Evolutionary conservation across 1,284 basidiomycete genomes (phyloP), one percentile per base, ranked within the genome.

Genomic region (Ustilago lituana): DNA sequence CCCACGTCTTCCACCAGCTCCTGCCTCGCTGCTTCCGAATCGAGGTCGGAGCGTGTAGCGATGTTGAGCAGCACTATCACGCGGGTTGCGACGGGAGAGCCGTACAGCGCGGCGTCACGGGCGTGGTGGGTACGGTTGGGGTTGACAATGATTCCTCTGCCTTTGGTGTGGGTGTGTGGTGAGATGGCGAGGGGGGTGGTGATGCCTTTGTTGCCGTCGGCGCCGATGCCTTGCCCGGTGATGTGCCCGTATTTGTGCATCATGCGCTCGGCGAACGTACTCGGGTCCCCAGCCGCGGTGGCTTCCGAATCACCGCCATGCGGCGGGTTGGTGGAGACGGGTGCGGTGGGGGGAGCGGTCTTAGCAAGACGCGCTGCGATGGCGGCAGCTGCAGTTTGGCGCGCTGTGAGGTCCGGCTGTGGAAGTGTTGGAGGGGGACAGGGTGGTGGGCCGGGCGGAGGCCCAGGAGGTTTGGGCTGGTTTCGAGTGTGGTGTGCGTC

Each of bases 191-290:
- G 53, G 3, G 79, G 78, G 5, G 50, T 35, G 4, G 54, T 2
- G 15, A 79, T 77, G 8, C 78, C 79, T 23, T 70, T 66, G 41
- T 68, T 74, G 1, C 74, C 72, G 12, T 71, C 68, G 0, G 76
- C 65, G n/a, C 79, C 79, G 5, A 81, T 44, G 9, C 77, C 79
- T 45, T 64, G 53, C 9, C 79, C 78, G 19, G 71, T 33, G n/a
- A 55, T 48, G 57, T 76, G 73, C 24, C 79, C 79, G 37, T 74
- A 62, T 49, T 58, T 45, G 0, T 50, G 37, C 78, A 81, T 77
- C 11, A 80, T 56, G 3, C 78, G 71, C 11, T 46, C 39, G 0
- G 76, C 78, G 31, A 80, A 79, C 19, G 60, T 56, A 0, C 38
- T 6, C 15, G 44, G 38, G 17, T 62, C 53, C 2, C 22, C 31